Base-by-base conservation (phyloP, 768 basidiomycete genomes). In the Lactarius hengduanensis region DNA sequence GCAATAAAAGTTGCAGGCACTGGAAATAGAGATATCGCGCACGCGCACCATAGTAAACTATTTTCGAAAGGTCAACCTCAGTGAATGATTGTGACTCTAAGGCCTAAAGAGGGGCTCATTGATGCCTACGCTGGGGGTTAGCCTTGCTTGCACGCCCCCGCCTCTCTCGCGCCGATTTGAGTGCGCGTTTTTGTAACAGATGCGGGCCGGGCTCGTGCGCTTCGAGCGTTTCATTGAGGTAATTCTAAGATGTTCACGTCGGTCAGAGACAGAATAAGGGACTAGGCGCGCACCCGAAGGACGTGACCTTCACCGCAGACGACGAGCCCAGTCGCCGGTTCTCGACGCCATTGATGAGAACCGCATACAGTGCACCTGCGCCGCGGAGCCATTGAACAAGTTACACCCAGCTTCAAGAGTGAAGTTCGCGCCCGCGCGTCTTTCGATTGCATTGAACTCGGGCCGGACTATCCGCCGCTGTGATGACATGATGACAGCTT, bases 271-370 rank as follows among this genome's bases (percentile, higher is more conserved):
- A 13, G 4, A 47, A 32, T 36, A 20, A 26, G 34, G 13, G 50
- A 13, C 18, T 16, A 61, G 10, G 34, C 15, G 57, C 70, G 30
- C 74, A 93, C 94, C 83, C 93, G 91, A 36, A 94, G 83, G 66
- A 96, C 84, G 75, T 97, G 95, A 11, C 95, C 95, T 73, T 97
- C 95, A 70, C 87, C 90, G 76, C 95, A 97, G 2, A 89, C 87
- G 53, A 95, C 83, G 53, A 90, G 80, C 1, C 95, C 95, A 41
- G 87, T 90, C 0, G 87, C 83, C 13, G 86, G 85, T 66, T 94
- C 92, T 73, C 92, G 95, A 72, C 91, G 86, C 94, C 94, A 97
- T 74, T 89, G 85, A 59, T 84, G 85, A 28, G 94, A 95, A 10
- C 90, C 87, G 73, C 95, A 97, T 26, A 88, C 82, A 0, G 84